Evolutionary conservation across 1,139 yeast species (phyloP).

Genomic region (Diutina rugosa): DNA sequence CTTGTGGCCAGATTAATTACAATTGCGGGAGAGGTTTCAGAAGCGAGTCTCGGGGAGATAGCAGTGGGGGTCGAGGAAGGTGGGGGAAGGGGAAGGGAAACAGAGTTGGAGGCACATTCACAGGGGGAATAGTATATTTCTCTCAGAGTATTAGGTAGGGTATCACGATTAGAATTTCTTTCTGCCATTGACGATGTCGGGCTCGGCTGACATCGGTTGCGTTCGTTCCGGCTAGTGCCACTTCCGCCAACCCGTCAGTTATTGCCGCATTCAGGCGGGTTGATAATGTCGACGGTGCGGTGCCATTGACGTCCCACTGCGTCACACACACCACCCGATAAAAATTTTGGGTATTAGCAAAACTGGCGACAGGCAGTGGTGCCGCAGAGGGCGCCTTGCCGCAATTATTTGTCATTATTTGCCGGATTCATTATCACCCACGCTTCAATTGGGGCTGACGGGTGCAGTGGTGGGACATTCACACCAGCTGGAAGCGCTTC

Average conservation of each 20-base stretch:
- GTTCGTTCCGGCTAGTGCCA: neutral
- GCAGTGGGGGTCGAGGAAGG: too few relatives aligned
- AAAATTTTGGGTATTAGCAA: too few relatives aligned
- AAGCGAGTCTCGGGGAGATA: too few relatives aligned
- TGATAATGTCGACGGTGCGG: neutral
- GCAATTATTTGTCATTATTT: too few relatives aligned
- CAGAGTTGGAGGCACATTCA: neutral
- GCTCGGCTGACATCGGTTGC: too few relatives aligned
- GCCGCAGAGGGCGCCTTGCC: neutral
- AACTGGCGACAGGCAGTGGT: neutral
- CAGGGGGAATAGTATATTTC: neutral
- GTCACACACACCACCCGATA: neutral
- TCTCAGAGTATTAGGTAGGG: too few relatives aligned
- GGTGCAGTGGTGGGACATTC: neutral
- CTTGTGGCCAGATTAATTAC: neutral
- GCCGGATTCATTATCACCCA: too few relatives aligned
- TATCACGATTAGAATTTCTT: too few relatives aligned
- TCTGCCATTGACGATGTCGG: too few relatives aligned
- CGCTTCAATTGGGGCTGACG: too few relatives aligned
- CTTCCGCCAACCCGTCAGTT: neutral
- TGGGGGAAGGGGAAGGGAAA: too few relatives aligned
- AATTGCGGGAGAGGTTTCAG: neutral
- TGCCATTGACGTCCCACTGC: neutral
- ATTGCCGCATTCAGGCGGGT: neutral
- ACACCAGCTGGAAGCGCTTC: slow-evolving; percentile 1